Conservation (phyloP, 495 filamentous ascomycete genomes). For the Ramalina intermedia region DNA sequence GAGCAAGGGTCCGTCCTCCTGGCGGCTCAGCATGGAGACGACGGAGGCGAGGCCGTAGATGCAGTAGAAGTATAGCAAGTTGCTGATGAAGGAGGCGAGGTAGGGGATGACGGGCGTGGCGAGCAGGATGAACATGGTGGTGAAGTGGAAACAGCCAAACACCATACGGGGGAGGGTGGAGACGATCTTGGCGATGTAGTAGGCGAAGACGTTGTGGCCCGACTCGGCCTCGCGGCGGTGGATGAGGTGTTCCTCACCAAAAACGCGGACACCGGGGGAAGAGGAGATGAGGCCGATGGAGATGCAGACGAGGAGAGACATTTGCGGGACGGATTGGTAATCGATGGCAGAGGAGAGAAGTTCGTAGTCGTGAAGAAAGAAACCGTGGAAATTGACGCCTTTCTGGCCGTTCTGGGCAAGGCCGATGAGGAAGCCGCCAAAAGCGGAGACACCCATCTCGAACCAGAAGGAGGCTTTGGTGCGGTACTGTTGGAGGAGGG, state of each 20-base stretch:
- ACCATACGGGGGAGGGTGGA: conserved; percentile 32
- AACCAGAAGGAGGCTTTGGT: conserved; percentile 30
- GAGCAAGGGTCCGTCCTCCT: conserved; percentile 34
- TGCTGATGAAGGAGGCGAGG: conserved; percentile 27
- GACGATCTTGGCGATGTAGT: conserved; percentile 42
- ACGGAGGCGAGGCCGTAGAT: conserved; percentile 41
- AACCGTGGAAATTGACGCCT: conserved; percentile 37
- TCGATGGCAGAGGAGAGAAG: conserved; percentile 37
- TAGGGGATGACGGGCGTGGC: conserved; percentile 34
- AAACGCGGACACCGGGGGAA: conserved; percentile 38
- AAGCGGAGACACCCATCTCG: conserved; percentile 34
- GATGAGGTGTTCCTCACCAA: conserved; percentile 41
- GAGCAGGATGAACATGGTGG: conserved; percentile 34
- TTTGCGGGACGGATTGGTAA: conserved; percentile 30
- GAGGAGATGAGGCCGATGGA: conserved; percentile 39
- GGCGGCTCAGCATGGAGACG: conserved; percentile 31
- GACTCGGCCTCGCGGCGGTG: conserved; percentile 22
- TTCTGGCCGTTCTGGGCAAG: conserved; percentile 31
- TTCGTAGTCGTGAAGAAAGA: conserved; percentile 33
- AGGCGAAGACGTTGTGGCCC: conserved; percentile 36
- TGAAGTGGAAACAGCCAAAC: conserved; percentile 40
- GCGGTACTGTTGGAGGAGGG: conserved; percentile 40
- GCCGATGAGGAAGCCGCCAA: conserved; percentile 40
- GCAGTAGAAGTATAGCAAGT: conserved; percentile 42
- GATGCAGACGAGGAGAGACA: conserved; percentile 34